These are phyloP conservation scores for Cyberlindnera amylophila DNA, from an alignment of 805 yeast species.

Conservation along the genomic window DNA sequence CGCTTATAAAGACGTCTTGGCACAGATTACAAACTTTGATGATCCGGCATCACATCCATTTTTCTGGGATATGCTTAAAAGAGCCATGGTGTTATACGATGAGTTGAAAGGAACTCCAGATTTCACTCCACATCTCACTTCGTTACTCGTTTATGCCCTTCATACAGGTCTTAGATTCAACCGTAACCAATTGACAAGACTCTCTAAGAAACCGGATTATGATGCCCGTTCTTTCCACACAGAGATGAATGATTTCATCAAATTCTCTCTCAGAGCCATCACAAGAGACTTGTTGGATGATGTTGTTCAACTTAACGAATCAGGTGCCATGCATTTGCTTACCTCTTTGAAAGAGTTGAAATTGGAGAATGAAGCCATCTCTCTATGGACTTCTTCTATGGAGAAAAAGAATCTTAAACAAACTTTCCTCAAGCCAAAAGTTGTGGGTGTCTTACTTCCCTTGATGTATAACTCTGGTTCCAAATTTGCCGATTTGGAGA, in stretches of 20 bases:
- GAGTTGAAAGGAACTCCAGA: conserved; percentile 45
- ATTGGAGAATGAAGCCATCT: conserved; percentile 58
- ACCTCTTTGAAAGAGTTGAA: conserved; percentile 59
- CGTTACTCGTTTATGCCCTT: conserved; percentile 46
- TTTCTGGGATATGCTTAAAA: conserved; percentile 51
- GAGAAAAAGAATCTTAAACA: conserved; percentile 37
- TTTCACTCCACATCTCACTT: conserved; percentile 42
- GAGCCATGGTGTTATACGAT: conserved; percentile 47
- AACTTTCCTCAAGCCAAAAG: conserved; percentile 57
- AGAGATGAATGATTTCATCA: conserved; percentile 47
- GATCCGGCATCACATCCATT: conserved; percentile 40
- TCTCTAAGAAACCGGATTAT: conserved; percentile 56
- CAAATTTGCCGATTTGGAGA: conserved; percentile 56
- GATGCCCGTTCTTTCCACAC: conserved; percentile 54
- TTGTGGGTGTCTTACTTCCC: conserved; percentile 67
- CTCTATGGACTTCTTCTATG: conserved; percentile 66
- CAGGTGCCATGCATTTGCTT: conserved; percentile 54
- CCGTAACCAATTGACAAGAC: conserved; percentile 49
- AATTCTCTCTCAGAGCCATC: conserved; percentile 48
- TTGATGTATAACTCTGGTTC: conserved; percentile 59
- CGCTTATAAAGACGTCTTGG: conserved; percentile 49
- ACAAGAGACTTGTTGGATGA: conserved; percentile 46
- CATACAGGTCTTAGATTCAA: conserved; percentile 56
- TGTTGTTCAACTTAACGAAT: conserved; percentile 42
- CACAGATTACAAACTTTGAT: conserved; percentile 30